Base-by-base conservation (phyloP, 345 rosid species). In the Citrus mangshanensis region DNA sequence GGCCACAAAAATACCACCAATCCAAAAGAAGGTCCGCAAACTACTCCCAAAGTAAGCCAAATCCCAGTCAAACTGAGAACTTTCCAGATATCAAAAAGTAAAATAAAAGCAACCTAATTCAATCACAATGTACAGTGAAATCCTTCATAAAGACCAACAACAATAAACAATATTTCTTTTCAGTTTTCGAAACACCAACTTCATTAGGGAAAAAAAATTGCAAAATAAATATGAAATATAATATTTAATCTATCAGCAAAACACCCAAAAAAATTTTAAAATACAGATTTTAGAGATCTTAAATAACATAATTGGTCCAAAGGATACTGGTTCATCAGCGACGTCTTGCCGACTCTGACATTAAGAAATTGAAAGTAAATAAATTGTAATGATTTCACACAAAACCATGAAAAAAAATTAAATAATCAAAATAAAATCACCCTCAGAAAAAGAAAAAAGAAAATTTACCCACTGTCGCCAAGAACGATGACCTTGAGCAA, bases 261-360 rank as follows among this genome's bases (percentile, higher is more conserved):
- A 22, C 13, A 22, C 58, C 7, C 58, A 46, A 3, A 9, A 56
- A 14, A 55, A 27, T 16, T 54, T 2, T 21, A 22, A 73, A 67
- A 32, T 32, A 38, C 35, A n/a, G 24, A 40, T 55, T 21, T 38
- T 21, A 24, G 6, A 37, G n/a, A 68, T 61, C 56, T 22, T 56
- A 59, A 5, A 59, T 35, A n/a, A 61, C 30, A 54, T 56, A 22
- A 59, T 51, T 30, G 7, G 34, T 60, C 34, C 30, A 82, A 83
- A 90, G 96, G 98, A 96, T 96, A 94, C 98, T 92, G 99, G 84
- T 94, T 96, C 98, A 94, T 94, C 93, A 96, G 80, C 68, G 99
- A 94, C 61, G 99, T 96, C 93, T 96, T 96, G 82, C 98, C 99
- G 80, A 94, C 99, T 91, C 99, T 96, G 88, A 70, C 61, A 87